Evolutionary conservation across 2,329 filamentous ascomycete species (phyloP).

Genomic region (Beauveria australis): DNA sequence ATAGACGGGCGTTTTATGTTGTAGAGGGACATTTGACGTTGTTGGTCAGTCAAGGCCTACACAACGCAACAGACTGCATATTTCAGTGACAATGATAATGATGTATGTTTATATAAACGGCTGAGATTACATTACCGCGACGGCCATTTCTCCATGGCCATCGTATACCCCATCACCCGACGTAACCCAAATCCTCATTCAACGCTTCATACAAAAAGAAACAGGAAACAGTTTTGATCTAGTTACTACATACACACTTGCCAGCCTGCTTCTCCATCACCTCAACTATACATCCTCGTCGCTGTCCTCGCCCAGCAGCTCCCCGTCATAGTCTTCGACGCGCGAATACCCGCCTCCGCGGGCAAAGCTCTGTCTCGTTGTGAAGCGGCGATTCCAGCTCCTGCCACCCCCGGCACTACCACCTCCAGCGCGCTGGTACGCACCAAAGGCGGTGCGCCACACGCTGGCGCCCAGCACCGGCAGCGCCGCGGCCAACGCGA

Average conservation of each 20-base stretch:
- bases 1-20: too few relatives aligned
- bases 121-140: background rate
- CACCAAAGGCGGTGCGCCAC: constrained; percentile 55
- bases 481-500: constrained; percentile 50
- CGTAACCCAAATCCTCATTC: background rate
- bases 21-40: too few relatives aligned
- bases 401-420: constrained; percentile 35
- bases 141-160: background rate
- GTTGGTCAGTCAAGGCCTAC: too few relatives aligned
- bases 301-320: constrained; percentile 85
- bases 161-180: background rate
- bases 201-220: constrained; percentile 8
- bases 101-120: too few relatives aligned
- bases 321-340: constrained; percentile 90
- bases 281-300: constrained; percentile 64
- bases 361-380: constrained; percentile 82
- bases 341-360: constrained; percentile 80
- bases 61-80: too few relatives aligned
- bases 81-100: too few relatives aligned
- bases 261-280: background rate
- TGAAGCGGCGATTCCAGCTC: constrained; percentile 62
- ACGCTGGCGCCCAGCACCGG: constrained; percentile 66
- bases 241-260: background rate
- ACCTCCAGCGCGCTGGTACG: constrained; percentile 40
- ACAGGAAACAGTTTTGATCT: background rate